Evolutionary conservation across 768 basidiomycete genomes (phyloP).

Genomic region (Termitomyces sp.): DNA sequence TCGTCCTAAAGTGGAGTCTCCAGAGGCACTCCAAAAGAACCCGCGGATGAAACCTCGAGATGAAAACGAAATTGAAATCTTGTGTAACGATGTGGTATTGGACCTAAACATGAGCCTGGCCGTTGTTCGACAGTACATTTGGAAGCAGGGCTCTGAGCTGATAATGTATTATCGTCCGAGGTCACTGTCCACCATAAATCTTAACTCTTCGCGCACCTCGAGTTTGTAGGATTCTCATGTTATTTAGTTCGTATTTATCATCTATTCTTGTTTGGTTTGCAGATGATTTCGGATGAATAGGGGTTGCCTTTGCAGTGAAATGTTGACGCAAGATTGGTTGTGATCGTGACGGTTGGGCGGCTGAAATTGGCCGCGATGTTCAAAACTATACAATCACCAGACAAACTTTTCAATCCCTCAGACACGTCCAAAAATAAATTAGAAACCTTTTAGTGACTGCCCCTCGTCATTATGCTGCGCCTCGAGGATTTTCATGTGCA

Average conservation of each 20-base stretch:
- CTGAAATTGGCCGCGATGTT: not conserved
- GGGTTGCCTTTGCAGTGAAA: not conserved
- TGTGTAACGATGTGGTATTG: slow-evolving; percentile 82
- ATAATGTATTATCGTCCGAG: slow-evolving; percentile 71
- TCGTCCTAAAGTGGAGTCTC: slow-evolving; percentile 8
- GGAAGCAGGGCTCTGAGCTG: slow-evolving; percentile 71
- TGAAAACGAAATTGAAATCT: slow-evolving; percentile 78
- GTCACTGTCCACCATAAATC: not conserved
- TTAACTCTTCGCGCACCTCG: not conserved
- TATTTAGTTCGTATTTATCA: slow-evolving; percentile 8
- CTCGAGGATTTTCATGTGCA: not conserved
- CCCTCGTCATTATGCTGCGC: not conserved
- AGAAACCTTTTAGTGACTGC: not conserved
- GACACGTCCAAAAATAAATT: not conserved
- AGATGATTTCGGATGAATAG: not conserved
- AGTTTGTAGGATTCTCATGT: not conserved
- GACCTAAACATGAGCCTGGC: slow-evolving; percentile 88
- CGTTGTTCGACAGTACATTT: slow-evolving; percentile 84
- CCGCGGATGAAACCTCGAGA: slow-evolving; percentile 22
- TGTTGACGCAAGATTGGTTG: not conserved
- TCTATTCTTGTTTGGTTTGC: slow-evolving; percentile 6
- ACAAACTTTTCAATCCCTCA: not conserved
- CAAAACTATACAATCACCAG: not conserved
- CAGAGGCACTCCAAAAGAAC: slow-evolving; percentile 15
- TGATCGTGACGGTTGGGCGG: not conserved